Percentiles rank a stretch among this genome's conserved stretches.
Conservation (phyloP, 306 rosid genomes). For the Dryas octopetala region DNA sequence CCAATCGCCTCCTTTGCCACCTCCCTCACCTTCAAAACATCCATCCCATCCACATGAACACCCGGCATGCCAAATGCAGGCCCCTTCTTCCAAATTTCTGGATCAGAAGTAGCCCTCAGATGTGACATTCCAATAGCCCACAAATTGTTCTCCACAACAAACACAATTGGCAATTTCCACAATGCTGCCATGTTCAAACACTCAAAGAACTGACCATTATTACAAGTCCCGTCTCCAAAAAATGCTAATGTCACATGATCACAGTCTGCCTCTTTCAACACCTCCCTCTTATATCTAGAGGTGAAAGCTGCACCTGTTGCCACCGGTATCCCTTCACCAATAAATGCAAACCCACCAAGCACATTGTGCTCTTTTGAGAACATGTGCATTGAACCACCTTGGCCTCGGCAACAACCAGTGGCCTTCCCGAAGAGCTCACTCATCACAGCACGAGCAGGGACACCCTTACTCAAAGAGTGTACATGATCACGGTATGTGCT, state of each 20-base stretch:
- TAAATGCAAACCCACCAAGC: constrained; percentile 96
- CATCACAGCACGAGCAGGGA: constrained; percentile 87
- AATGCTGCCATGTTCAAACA: constrained; percentile 97
- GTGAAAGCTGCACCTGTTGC: constrained; percentile 96
- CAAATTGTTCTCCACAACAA: constrained; percentile 95
- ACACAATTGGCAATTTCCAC: constrained; percentile 95
- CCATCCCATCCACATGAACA: constrained; percentile 98
- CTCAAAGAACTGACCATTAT: constrained; percentile 95
- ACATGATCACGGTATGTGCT: constrained; percentile 98
- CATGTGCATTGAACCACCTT: constrained; percentile 99
- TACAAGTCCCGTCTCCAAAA: constrained; percentile 95
- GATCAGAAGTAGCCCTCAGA: constrained; percentile 94
- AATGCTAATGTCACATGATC: constrained; percentile 86
- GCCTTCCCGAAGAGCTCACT: constrained; percentile 99
- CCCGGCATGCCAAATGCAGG: constrained; percentile 99
- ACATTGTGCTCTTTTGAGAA: constrained; percentile 86
- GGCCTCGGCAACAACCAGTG: constrained; percentile 97
- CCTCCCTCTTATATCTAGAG: constrained; percentile 83
- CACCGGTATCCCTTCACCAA: constrained; percentile 97
- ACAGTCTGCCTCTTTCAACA: constrained; percentile 58
- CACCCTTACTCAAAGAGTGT: constrained; percentile 98
- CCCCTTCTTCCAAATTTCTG: constrained; percentile 97
- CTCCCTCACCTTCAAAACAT: constrained; percentile 96
- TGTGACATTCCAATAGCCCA: constrained; percentile 99
- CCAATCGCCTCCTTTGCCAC: constrained; percentile 92